Conservation (phyloP, 352 stramenopile genomes). For the Phytophthora capsici region DNA sequence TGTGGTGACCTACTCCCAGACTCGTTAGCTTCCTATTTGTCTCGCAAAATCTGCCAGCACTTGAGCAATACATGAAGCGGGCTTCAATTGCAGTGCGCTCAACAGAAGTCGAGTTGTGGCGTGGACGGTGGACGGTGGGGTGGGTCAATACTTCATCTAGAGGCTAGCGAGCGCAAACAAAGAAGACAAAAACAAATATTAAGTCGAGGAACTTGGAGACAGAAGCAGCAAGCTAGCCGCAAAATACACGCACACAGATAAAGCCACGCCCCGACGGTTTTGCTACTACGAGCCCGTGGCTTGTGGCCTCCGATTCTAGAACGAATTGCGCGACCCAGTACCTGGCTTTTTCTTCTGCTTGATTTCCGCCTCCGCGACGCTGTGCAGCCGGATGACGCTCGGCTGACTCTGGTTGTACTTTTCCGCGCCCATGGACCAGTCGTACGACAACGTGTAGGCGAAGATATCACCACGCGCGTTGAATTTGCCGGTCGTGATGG, state of each 20-base stretch:
- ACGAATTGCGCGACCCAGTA: conserved; percentile 61
- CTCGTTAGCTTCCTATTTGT: background rate
- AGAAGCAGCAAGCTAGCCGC: conserved; percentile 34
- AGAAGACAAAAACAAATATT: conserved; percentile 37
- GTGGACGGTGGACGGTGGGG: conserved; percentile 13
- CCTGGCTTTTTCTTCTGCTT: conserved; percentile 94
- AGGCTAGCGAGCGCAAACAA: conserved; percentile 31
- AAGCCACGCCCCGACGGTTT: conserved; percentile 40
- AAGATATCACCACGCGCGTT: conserved; percentile 95
- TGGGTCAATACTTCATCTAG: conserved; percentile 46
- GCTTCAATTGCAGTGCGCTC: conserved; percentile 16
- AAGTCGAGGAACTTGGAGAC: conserved; percentile 30
- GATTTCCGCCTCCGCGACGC: conserved; percentile 93
- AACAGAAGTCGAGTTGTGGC: conserved; percentile 27
- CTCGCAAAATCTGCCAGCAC: conserved; percentile 13
- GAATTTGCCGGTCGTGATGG: conserved; percentile 93
- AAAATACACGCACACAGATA: conserved; percentile 43
- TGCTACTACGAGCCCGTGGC: conserved; percentile 39
- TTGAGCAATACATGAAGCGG: conserved; percentile 2
- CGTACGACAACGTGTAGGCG: conserved; percentile 97
- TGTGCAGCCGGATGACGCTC: conserved; percentile 95
- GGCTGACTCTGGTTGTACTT: conserved; percentile 87
- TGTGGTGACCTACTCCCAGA: background rate
- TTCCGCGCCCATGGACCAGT: conserved; percentile 95
- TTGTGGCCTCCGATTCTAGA: conserved; percentile 45